A percentile compares a stretch with the other conserved stretches of the same genome.
Conservation (phyloP, 805 yeast genomes). For the Clavispora asparagi region DNA sequence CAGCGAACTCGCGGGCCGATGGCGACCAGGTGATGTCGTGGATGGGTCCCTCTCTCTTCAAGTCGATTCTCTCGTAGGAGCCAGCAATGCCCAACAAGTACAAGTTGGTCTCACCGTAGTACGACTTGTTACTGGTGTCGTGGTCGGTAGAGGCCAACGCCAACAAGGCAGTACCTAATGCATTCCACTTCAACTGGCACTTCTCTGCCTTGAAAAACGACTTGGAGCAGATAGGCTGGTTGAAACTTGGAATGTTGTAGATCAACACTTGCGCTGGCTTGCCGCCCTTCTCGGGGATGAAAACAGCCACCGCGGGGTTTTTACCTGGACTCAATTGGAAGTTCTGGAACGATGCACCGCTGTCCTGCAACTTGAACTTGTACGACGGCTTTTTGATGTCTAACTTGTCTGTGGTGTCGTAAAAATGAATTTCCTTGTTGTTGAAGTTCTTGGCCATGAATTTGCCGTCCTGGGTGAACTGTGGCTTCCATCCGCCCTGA, state of each 20-base stretch:
- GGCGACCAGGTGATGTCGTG: conserved; percentile 99
- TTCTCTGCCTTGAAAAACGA: conserved; percentile 94
- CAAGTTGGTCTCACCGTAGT: conserved; percentile 93
- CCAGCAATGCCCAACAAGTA: conserved; percentile 91
- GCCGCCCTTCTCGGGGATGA: conserved; percentile 80
- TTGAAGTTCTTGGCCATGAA: conserved; percentile 55
- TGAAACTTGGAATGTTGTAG: conserved; percentile 71
- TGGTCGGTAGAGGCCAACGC: conserved; percentile 95
- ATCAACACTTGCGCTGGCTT: conserved; percentile 87
- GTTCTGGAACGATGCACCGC: conserved; percentile 44
- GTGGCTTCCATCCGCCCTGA: conserved; percentile 92
- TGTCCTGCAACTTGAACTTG: conserved; percentile 48
- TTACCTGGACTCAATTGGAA: conserved; percentile 81
- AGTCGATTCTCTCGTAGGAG: conserved; percentile 79
- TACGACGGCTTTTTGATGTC: conserved; percentile 48
- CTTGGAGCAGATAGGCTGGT: conserved; percentile 77
- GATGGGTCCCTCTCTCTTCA: conserved; percentile 92
- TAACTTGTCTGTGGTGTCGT: conserved; percentile 38
- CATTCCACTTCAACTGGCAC: conserved; percentile 90
- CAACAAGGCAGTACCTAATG: conserved; percentile 86
- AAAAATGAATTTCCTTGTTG: conserved; percentile 64
- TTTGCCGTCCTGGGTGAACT: conserved; percentile 77
- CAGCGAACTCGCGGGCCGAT: conserved; percentile 93
- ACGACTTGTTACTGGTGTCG: conserved; percentile 87
- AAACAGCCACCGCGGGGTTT: conserved; percentile 85